Percentiles rank a stretch among this genome's conserved stretches.
phyloP scores from a whole-genome alignment of 1,284 basidiomycete genomes.

The Trichosporon sp. region DNA sequence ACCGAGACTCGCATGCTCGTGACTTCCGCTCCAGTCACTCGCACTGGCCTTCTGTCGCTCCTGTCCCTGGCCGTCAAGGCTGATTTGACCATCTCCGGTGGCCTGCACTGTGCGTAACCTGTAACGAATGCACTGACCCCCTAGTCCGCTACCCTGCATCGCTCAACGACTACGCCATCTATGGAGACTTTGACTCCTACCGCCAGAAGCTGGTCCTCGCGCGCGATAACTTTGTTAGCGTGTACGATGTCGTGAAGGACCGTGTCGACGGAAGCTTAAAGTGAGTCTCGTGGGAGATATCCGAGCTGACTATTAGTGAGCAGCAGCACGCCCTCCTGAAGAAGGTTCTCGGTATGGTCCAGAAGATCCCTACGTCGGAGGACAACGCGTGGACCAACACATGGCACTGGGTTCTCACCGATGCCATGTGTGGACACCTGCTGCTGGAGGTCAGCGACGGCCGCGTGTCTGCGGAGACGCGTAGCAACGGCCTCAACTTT shows the following conservation, averaged over 20 bases:
- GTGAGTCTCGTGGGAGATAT: conserved; percentile 46
- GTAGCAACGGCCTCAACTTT: conserved; percentile 95
- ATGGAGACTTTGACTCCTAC: conserved; percentile 86
- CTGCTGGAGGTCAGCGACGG: conserved; percentile 88
- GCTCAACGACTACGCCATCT: conserved; percentile 96
- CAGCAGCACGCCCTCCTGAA: conserved; percentile 84
- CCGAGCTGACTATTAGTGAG: conserved; percentile 59
- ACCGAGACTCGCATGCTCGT: conserved; percentile 92
- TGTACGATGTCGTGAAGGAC: conserved; percentile 90
- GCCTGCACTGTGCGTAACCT: conserved; percentile 70
- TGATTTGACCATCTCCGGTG: conserved; percentile 90
- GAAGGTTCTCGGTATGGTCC: conserved; percentile 80
- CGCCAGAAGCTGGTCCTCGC: conserved; percentile 76
- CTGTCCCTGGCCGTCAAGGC: conserved; percentile 88
- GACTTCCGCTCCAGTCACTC: conserved; percentile 87
- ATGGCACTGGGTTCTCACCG: conserved; percentile 94
- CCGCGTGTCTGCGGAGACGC: conserved; percentile 85
- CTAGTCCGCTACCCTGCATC: conserved; percentile 85
- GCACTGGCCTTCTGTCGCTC: conserved; percentile 90
- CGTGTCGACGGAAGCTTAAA: conserved; percentile 93
- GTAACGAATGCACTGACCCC: conserved; percentile 19
- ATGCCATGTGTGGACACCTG: conserved; percentile 87
- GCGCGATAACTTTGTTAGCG: conserved; percentile 80
- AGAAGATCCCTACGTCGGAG: conserved; percentile 60
- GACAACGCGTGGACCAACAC: conserved; percentile 90